Percentiles rank a stretch among this genome's conserved stretches.
These are phyloP conservation scores for Aquilaria agallochum DNA, from an alignment of 441 rosid species.

Conservation along the genomic window DNA sequence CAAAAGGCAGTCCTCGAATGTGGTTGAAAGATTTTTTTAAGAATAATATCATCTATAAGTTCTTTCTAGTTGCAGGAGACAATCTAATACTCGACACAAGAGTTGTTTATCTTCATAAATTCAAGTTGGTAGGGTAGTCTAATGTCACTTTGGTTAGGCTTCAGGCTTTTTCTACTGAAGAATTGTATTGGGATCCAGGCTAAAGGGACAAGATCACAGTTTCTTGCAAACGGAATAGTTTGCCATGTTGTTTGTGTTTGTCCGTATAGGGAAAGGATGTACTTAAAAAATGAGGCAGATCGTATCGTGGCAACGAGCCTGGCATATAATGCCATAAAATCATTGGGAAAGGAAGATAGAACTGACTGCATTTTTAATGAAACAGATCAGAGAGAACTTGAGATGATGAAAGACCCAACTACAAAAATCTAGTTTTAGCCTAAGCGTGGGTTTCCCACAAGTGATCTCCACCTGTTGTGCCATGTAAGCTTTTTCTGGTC, in stretches of 20 bases:
- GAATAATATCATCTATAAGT: background rate
- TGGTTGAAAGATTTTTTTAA: background rate
- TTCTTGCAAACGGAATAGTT: background rate
- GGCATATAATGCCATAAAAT: slow-evolving; percentile 15
- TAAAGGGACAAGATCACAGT: background rate
- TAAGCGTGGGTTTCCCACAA: slow-evolving; percentile 36
- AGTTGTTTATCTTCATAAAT: background rate
- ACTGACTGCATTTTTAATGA: slow-evolving; percentile 3
- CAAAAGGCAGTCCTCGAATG: background rate
- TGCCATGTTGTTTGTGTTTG: background rate
- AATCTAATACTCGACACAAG: too few relatives aligned
- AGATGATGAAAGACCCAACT: slow-evolving; percentile 8
- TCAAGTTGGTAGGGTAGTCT: slow-evolving; percentile 5
- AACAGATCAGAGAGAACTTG: slow-evolving; percentile 4
- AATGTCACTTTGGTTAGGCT: background rate
- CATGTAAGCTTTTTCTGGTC: slow-evolving; percentile 33
- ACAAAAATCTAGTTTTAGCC: slow-evolving; percentile 9
- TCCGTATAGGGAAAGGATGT: background rate
- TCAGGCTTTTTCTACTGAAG: background rate
- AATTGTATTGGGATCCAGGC: background rate
- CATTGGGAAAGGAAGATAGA: slow-evolving; percentile 17
- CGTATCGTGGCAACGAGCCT: slow-evolving; percentile 14
- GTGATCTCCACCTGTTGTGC: slow-evolving; percentile 37
- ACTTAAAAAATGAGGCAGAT: background rate
- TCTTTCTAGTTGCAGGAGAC: background rate